Base-by-base conservation (phyloP, 805 yeast species). In the Kazachstania bromeliacearum region DNA sequence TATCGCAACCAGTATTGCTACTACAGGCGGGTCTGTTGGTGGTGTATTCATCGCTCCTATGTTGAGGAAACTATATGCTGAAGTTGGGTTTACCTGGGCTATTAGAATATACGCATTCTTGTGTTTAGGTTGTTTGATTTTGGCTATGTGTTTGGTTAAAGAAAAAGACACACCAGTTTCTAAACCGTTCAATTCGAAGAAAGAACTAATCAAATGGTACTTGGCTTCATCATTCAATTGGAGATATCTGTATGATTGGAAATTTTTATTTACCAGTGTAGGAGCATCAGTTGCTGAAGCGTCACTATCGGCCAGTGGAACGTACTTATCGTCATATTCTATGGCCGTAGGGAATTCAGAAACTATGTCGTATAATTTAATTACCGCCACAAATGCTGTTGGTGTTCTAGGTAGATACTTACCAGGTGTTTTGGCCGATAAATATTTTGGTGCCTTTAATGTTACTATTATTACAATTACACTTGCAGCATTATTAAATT, bases 71-170 rank as follows among this genome's bases (percentile, higher is more conserved):
- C 51, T 77, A 20, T 77, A 73, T 44, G 50, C 50, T 2, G 59
- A 62, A 34, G 69, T 72, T 21, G 82, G 81, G 0, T 77, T 67
- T 43, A 56, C 62, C 7, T 77, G 82, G 82, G 77, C 81, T 1
- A 64, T 76, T 29, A 57, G 82, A 46, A 64, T 67, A 4, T 45
- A 75, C 19, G 75, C 71, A 4, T 66, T 75, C 33, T 48, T 74
- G 8, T 68, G 70, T 41, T 44, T 66, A 4, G 62, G 48, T 5
- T 64, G 71, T 35, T 50, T 68, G 18, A 7, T 47, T 1, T 36
- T 54, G 12, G 57, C 74, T 0, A 35, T 60, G 2, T 27, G 60
- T 1, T 47, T 71, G 12, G 63, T 66, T 4, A 63, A 53, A 35
- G 76, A 71, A 37, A 62, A 72, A 40, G 38, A 50, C 34, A 57